phyloP scores from a whole-genome alignment of 1,139 yeast species.

The Geotrichum bryndzae region DNA sequence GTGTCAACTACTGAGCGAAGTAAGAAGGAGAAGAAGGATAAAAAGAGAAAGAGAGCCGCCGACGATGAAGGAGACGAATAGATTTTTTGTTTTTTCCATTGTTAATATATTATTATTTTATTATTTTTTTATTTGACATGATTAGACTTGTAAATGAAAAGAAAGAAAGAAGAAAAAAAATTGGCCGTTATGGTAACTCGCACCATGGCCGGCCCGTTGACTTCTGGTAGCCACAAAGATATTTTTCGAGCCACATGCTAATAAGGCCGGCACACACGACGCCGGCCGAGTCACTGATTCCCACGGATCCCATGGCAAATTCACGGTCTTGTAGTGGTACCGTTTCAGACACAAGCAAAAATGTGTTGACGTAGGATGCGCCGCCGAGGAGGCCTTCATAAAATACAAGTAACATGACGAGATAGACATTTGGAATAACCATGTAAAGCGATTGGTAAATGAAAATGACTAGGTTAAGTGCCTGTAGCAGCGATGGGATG shows the following conservation, averaged over 20 bases:
- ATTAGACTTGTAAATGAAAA: background rate
- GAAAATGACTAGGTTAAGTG: conserved; percentile 54
- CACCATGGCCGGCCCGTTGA: conserved; percentile 40
- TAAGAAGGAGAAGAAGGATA: conserved; percentile 28
- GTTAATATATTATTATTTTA: background rate
- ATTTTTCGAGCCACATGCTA: conserved; percentile 67
- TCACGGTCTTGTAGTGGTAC: conserved; percentile 56
- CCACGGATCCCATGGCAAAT: conserved; percentile 89
- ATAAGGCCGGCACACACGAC: conserved; percentile 73
- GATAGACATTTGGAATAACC: conserved; percentile 60
- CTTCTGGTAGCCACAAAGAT: conserved; percentile 64
- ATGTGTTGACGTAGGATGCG: conserved; percentile 81
- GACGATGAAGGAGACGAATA: conserved; percentile 19
- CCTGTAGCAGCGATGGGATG: conserved; percentile 60
- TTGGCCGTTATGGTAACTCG: conserved; percentile 22
- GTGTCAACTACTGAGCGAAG: conserved; percentile 23
- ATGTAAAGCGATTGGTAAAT: conserved; percentile 57
- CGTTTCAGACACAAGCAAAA: conserved; percentile 66
- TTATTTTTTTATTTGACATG: background rate
- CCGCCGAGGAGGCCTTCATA: conserved; percentile 91
- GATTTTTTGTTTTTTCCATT: conserved; percentile 10
- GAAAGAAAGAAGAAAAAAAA: background rate
- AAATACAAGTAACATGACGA: conserved; percentile 56
- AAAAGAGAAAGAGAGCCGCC: conserved; percentile 27
- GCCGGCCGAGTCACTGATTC: conserved; percentile 87